These are phyloP conservation scores for Candida manassasensis DNA, from an alignment of 805 yeast species.

Conservation along the genomic window DNA sequence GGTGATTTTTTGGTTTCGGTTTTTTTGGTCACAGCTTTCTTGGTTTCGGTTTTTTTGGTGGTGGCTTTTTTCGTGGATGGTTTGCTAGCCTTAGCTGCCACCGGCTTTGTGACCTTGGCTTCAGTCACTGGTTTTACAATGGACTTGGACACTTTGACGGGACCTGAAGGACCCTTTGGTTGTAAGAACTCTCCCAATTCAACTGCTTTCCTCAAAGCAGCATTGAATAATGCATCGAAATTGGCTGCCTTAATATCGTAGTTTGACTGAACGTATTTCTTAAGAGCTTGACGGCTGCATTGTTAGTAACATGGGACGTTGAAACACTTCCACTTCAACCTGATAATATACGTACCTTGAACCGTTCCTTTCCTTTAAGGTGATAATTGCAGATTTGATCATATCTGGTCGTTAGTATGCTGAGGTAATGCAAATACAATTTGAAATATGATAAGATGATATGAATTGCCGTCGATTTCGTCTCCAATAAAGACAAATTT, in stretches of 20 bases:
- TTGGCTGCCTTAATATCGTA: constrained; percentile 53
- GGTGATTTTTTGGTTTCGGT: constrained; percentile 13
- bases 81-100: constrained; percentile 17
- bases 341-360: constrained; percentile 46
- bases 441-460: no score
- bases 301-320: constrained; percentile 14
- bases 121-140: constrained; percentile 22
- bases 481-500: no score
- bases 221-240: constrained; percentile 73
- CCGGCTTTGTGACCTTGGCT: constrained; percentile 16
- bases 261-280: constrained; percentile 71
- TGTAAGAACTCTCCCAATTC: constrained; percentile 69
- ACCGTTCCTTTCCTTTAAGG: constrained; percentile 78
- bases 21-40: constrained; percentile 11
- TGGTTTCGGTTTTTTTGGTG: constrained; percentile 12
- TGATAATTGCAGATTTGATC: constrained; percentile 62
- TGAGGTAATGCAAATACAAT: no score
- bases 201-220: constrained; percentile 78
- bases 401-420: constrained; percentile 43
- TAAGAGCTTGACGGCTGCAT: constrained; percentile 74
- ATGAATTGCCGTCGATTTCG: no score
- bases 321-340: neutral
- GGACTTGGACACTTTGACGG: constrained; percentile 61
- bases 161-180: constrained; percentile 90
- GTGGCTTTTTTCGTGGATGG: constrained; percentile 20